Conservation (phyloP, 2,329 filamentous ascomycete species). For the Pseudogymnoascus sp. region DNA sequence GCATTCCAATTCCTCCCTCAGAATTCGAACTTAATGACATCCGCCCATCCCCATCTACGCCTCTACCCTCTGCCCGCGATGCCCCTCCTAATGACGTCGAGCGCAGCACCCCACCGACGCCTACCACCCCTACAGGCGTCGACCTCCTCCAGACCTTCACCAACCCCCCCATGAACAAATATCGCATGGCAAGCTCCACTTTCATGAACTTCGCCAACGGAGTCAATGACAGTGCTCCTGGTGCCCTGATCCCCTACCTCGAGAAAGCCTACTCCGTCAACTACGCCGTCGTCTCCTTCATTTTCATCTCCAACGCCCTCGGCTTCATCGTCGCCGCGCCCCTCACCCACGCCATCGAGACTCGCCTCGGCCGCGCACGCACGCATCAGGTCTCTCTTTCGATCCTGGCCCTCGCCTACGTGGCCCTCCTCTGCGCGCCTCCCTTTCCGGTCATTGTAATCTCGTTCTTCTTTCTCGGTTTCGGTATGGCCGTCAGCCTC, state of each 20-base stretch:
- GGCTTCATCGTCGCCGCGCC: constrained; percentile 69
- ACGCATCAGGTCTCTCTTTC: constrained; percentile 50
- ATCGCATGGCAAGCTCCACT: constrained; percentile 55
- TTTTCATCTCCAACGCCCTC: constrained; percentile 69
- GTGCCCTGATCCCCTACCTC: constrained; percentile 74
- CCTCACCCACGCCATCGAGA: constrained; percentile 53
- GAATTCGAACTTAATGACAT: background rate
- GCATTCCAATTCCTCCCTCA: background rate
- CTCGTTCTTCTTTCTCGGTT: constrained; percentile 60
- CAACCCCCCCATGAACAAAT: constrained; percentile 60
- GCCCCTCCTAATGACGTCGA: constrained; percentile 30
- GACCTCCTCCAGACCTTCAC: constrained; percentile 48
- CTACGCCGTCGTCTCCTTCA: constrained; percentile 70
- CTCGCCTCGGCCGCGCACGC: constrained; percentile 55
- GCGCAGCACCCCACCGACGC: constrained; percentile 44
- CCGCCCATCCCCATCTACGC: background rate
- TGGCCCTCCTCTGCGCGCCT: constrained; percentile 56
- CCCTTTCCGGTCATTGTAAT: constrained; percentile 61
- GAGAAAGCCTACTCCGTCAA: constrained; percentile 65
- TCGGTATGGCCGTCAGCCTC: constrained; percentile 47
- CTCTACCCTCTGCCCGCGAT: background rate
- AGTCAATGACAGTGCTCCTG: constrained; percentile 65
- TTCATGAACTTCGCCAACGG: constrained; percentile 61
- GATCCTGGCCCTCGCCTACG: constrained; percentile 51
- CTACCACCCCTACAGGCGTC: constrained; percentile 31